phyloP scores from a whole-genome alignment of 2,329 filamentous ascomycete genomes.

The Xylariaceae sp. region DNA sequence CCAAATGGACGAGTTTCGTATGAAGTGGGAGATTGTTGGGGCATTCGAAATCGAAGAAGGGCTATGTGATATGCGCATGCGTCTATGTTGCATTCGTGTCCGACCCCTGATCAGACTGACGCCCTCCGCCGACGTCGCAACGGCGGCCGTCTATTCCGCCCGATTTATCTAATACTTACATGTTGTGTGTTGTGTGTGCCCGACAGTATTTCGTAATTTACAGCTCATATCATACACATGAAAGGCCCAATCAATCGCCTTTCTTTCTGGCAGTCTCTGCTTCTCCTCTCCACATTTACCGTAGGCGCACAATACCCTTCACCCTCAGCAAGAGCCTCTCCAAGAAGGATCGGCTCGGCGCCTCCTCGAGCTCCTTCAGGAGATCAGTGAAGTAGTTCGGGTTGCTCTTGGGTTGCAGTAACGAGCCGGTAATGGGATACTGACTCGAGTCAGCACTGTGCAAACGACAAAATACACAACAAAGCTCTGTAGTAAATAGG shows the following conservation, averaged over 20 bases:
- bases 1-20: not conserved
- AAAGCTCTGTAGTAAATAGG: not conserved
- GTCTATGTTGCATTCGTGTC: not conserved
- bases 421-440: conserved; percentile 45
- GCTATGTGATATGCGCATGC: not conserved
- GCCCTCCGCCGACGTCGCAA: not conserved
- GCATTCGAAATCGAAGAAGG: not conserved
- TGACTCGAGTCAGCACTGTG: conserved; percentile 21
- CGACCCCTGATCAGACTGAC: too few relatives aligned
- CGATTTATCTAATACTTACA: not conserved
- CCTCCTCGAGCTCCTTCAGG: conserved; percentile 57
- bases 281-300: conserved; percentile 32
- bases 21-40: not conserved
- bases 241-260: not conserved
- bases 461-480: not conserved
- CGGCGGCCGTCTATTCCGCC: not conserved
- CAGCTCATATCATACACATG: conserved; percentile 9
- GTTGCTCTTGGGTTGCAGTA: conserved; percentile 56
- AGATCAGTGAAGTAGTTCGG: conserved; percentile 60
- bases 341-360: conserved; percentile 52
- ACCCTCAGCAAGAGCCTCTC: conserved; percentile 49
- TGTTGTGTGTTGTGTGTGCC: not conserved
- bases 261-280: not conserved
- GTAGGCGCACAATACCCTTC: conserved; percentile 55
- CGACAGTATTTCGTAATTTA: not conserved